Conservation (phyloP, 2,329 filamentous ascomycete genomes). For the Aureobasidium sp. region DNA sequence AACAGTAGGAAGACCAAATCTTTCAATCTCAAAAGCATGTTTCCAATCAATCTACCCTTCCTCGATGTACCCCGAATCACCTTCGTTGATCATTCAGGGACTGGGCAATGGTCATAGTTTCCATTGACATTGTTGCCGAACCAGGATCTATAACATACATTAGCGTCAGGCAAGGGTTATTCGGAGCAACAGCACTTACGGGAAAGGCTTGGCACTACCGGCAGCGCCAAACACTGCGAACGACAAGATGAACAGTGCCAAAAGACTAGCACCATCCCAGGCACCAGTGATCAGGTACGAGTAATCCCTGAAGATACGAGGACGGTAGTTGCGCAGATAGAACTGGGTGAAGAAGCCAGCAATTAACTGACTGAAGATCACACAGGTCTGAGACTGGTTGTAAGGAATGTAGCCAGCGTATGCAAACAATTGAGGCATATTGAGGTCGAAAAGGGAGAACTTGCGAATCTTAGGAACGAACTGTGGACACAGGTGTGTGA, state of each 20-base stretch:
- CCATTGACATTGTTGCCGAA: constrained; percentile 47
- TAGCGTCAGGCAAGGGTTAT: not conserved
- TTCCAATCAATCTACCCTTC: no score
- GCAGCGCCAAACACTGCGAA: constrained; percentile 46
- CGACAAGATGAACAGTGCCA: constrained; percentile 44
- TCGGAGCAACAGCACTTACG: constrained; percentile 16
- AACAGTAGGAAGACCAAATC: not conserved
- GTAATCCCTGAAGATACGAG: constrained; percentile 46
- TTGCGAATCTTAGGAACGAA: constrained; percentile 39
- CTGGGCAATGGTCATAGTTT: constrained; percentile 42
- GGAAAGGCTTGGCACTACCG: constrained; percentile 34
- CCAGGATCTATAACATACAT: constrained; percentile 33
- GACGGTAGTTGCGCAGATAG: constrained; percentile 45
- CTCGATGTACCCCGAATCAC: no score
- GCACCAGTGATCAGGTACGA: constrained; percentile 46
- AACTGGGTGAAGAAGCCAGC: constrained; percentile 43
- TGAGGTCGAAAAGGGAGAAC: constrained; percentile 32
- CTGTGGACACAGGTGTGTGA: constrained; percentile 20
- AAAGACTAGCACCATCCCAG: constrained; percentile 43
- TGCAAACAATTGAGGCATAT: constrained; percentile 47
- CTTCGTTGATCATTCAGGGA: not conserved
- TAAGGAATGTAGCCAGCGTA: constrained; percentile 48
- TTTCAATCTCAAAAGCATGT: not conserved
- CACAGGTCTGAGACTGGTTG: constrained; percentile 48
- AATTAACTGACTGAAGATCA: constrained; percentile 37